Conservation (phyloP, 164 flowering plant species). For the Cinnamomum chago region DNA sequence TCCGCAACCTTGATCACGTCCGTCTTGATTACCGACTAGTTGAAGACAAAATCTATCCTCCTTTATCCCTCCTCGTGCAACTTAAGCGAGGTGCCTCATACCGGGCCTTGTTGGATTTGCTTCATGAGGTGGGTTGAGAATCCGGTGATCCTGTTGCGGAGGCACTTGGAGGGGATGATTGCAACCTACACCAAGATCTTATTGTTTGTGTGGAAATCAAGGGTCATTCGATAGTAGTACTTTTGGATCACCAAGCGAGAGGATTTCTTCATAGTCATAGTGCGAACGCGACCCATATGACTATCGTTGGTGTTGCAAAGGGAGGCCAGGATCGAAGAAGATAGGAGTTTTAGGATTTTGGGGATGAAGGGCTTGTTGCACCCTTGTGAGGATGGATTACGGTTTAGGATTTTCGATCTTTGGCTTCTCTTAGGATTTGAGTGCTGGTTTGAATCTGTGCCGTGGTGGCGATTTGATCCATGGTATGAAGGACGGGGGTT, state of each 20-base stretch:
- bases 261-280: slow-evolving; percentile 77
- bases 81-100: too few species aligned
- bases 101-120: too few species aligned
- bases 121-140: too few species aligned
- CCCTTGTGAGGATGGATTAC: too few species aligned
- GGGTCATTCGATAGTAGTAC: slow-evolving; percentile 69
- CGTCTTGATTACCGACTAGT: slow-evolving; percentile 52
- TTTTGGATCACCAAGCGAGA: slow-evolving; percentile 65
- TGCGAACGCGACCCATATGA: slow-evolving; percentile 59
- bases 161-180: too few species aligned
- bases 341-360: not conserved
- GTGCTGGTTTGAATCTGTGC: too few species aligned
- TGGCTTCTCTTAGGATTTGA: too few species aligned
- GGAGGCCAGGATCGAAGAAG: not conserved
- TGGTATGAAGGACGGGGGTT: too few species aligned
- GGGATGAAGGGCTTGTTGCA: not conserved
- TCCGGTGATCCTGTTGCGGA: too few species aligned
- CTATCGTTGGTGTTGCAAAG: not conserved
- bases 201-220: slow-evolving; percentile 81
- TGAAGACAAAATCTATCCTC: slow-evolving; percentile 74
- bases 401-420: too few species aligned
- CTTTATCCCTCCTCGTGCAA: slow-evolving; percentile 39
- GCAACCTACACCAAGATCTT: slow-evolving; percentile 57
- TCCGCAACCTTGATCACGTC: slow-evolving; percentile 48
- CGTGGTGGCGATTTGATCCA: too few species aligned